Base-by-base conservation (phyloP, 306 rosid species). In the Betula pendula region DNA sequence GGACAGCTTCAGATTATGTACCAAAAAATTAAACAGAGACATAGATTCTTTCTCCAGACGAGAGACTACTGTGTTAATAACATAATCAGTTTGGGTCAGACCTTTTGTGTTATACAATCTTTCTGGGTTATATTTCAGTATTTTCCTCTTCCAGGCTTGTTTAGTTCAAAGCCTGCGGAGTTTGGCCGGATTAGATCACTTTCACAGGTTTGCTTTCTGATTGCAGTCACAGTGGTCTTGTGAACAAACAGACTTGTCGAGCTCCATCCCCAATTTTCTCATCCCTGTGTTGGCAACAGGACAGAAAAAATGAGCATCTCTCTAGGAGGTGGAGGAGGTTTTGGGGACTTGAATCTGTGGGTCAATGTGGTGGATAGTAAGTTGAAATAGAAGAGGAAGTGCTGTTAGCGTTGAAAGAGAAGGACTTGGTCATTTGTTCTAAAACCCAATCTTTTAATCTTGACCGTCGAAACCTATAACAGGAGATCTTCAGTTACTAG, bases 241-340 rank as follows among this genome's bases (percentile, higher is more conserved):
- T n/a, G 96, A 85, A 70, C 96, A 88, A 75, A 83, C 89, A 31
- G 96, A 85, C 78, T 81, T 84, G 69, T 92, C 93, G 65, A 82
- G 82, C 80, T 50, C 87, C 74, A 92, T 29, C 5, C 84, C 86
- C 0, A 83, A 43, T 38, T 42, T 79, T 75, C 80, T 81, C 91
- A 86, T 87, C 72, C 84, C n/a, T n/a, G 79, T 5, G 19, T 79
- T 58, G 15, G 81, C 51, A 44, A 70, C 29, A 13, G 89, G 75
- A 47, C 79, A 83, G 43, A 85, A 87, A 44, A 96, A 81, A 87
- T 25, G 79, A 74, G 51, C 91, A 88, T 85, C 78, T 83, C 52
- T 87, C 90, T 2, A 88, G 20, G 73, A 86, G 90, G 69, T 13
- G 38, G 76, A 83, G 91, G 51, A 89, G 92, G 70, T 75, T 78